Base-by-base conservation (phyloP, 192 early-diverging fungal genomes). In the Coemansia sp. region DNA sequence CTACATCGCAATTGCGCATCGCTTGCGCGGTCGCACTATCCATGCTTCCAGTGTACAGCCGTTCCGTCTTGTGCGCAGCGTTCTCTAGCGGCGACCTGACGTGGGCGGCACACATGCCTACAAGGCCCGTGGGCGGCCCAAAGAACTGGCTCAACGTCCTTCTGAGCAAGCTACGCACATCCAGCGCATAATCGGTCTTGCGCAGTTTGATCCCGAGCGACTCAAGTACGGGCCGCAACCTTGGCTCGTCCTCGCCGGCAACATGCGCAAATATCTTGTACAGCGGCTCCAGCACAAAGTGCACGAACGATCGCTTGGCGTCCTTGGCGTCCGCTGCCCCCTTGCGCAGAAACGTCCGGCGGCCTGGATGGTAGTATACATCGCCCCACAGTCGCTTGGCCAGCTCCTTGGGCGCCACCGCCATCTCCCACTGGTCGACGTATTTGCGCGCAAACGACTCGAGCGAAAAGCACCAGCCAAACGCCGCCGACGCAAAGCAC, bases 351-450 rank as follows among this genome's bases (percentile, higher is more conserved):
- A 99, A 99, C 4, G 86, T 88, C 25, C 93, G 85, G 14, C 85
- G 88, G n/a, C 87, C 83, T 0, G 85, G 66, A 69, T 96, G 87
- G 75, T 90, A 96, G 80, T 89, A 96, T 34, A 99, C 87, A 72
- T 99, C 95, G 36, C 97, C 97, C 97, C 97, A 99, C 17, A 99
- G 83, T 13, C 96, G 93, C 76, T 88, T 85, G 3, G 94, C 91
- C 63, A 99, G 92, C 17, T 90, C 92, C 20, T 89, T 84, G 11
- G 88, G 73, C 58, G 62, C 58, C 23, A 79, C 59, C 0, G 59
- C 61, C 69, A 82, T 85, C 80, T 82, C 85, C 76, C 88, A 94
- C 35, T 85, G 88, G 55, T 93, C 91, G 0, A 89, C 78, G 75
- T 99, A 99, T 38, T 94, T 84, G 66, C 88, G 85, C 9, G 96